Base-by-base conservation (phyloP, 2,329 filamentous ascomycete species). In the Cladosporium sp. region DNA sequence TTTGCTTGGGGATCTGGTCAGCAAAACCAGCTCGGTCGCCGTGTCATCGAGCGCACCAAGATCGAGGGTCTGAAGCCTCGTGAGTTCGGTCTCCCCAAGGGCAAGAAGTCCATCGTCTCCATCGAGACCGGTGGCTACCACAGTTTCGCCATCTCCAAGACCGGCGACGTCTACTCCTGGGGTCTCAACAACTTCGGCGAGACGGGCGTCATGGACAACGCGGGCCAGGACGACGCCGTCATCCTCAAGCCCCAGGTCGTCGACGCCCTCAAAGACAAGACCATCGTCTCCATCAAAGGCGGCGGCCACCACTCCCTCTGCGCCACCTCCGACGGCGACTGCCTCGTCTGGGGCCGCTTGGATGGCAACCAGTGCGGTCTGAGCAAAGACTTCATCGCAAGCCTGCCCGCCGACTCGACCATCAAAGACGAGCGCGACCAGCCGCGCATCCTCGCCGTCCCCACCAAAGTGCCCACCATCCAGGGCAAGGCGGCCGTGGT, bases 151-250 rank as follows among this genome's bases (percentile, higher is more conserved):
- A 78, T 89, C 43, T 79, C 80, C 60, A 79, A 82, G 54, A 79
- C 84, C 22, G 84, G 84, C 34, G 77, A 80, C 24, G 85, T 92
- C 27, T 93, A 83, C 70, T 80, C 84, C 0, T 95, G 89, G 89
- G 89, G 90, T 19, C 74, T 92, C 24, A 95, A 95, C 77, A 90
- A 87, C 70, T 95, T 88, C 68, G 87, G 85, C 56, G 85, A 95
- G 72, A 88, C 87, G 13, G 89, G 86, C 30, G 77, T 85, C 52
- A 73, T 75, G 13, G 77, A 81, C 38, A 75, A 78, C 48, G 83
- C 80, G 12, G 85, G 84, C 27, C 80, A 85, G 52, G 82, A 86
- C 47, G 83, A 86, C 57, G 85, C 85, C 29, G 82, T 85, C 54
- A 79, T 95, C 44, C 77, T 86, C n/a, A 80, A 81, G 58, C 87